Percentiles rank a stretch among this genome's conserved stretches.
Conservation (phyloP, 192 early-diverging fungal genomes). For the Backusella sp. region DNA sequence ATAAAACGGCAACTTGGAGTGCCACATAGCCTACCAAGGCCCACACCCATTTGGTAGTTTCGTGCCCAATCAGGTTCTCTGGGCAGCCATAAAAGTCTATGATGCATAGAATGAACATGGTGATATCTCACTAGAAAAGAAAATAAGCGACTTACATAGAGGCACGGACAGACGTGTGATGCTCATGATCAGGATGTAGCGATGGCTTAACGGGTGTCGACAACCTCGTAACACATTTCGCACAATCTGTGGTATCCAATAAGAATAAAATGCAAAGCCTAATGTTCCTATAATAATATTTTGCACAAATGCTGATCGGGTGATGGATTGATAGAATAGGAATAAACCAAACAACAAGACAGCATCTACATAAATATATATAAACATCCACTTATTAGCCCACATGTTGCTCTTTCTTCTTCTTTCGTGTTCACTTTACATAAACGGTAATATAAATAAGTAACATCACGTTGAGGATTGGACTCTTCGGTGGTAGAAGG, state of each 20-base stretch:
- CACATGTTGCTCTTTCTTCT: neutral
- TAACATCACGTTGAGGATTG: conserved; percentile 42
- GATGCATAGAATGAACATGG: too few species aligned
- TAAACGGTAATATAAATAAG: conserved; percentile 53
- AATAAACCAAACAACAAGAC: conserved; percentile 59
- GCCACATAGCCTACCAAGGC: conserved; percentile 53
- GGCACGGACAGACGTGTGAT: conserved; percentile 56
- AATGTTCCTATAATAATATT: conserved; percentile 43
- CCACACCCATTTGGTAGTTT: conserved; percentile 53
- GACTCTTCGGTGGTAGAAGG: conserved; percentile 16
- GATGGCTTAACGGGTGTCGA: conserved; percentile 50
- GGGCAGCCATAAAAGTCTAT: conserved; percentile 58
- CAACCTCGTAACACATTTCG: conserved; percentile 68
- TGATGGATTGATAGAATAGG: conserved; percentile 58
- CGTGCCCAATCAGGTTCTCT: conserved; percentile 50
- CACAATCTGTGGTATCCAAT: conserved; percentile 82
- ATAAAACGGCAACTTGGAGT: conserved; percentile 56
- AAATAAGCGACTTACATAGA: conserved; percentile 47
- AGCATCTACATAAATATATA: conserved; percentile 46
- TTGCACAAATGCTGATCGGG: conserved; percentile 44
- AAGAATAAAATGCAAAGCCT: conserved; percentile 57
- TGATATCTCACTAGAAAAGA: too few species aligned
- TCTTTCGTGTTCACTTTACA: conserved; percentile 47
- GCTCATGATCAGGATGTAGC: conserved; percentile 62
- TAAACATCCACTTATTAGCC: neutral